Conservation (phyloP, 2,329 filamentous ascomycete species). For the Aspergillus pseudotamarii region DNA sequence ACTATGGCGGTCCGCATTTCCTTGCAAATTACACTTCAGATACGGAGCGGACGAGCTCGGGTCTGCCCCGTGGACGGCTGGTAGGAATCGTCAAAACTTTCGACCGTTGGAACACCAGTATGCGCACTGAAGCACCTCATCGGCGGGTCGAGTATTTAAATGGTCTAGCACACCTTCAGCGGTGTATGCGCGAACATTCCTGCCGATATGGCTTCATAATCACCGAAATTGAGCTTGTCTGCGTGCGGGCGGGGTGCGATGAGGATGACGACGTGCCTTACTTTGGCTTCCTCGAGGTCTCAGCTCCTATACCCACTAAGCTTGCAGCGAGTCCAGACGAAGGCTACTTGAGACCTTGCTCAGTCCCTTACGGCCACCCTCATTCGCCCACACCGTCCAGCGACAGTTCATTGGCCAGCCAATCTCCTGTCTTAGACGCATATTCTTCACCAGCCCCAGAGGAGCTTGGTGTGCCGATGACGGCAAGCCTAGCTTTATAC, state of each 20-base stretch:
- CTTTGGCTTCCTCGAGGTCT: slow-evolving; percentile 86
- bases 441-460: slow-evolving; percentile 13
- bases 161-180: slow-evolving; percentile 81
- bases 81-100: slow-evolving; percentile 89
- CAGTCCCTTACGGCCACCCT: slow-evolving; percentile 23
- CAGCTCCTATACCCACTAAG: slow-evolving; percentile 58
- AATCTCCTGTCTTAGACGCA: slow-evolving; percentile 18
- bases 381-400: slow-evolving; percentile 35
- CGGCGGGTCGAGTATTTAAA: slow-evolving; percentile 88
- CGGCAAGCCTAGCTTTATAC: slow-evolving; percentile 63
- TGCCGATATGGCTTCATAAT: slow-evolving; percentile 96
- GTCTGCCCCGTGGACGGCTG: slow-evolving; percentile 62
- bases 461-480: slow-evolving; percentile 47
- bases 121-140: slow-evolving; percentile 82
- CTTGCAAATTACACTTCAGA: slow-evolving; percentile 58
- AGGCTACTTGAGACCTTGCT: background rate
- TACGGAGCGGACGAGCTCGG: slow-evolving; percentile 50
- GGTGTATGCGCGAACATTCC: slow-evolving; percentile 89
- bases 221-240: slow-evolving; percentile 91
- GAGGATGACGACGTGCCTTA: slow-evolving; percentile 66
- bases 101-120: slow-evolving; percentile 92
- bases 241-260: slow-evolving; percentile 76
- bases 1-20: slow-evolving; percentile 53
- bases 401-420: slow-evolving; percentile 27
- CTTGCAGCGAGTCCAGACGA: slow-evolving; percentile 34